Percentiles rank a stretch among this genome's conserved stretches.
Conservation (phyloP, 1,139 yeast species). For the Casaregolazyma suthepensis region DNA sequence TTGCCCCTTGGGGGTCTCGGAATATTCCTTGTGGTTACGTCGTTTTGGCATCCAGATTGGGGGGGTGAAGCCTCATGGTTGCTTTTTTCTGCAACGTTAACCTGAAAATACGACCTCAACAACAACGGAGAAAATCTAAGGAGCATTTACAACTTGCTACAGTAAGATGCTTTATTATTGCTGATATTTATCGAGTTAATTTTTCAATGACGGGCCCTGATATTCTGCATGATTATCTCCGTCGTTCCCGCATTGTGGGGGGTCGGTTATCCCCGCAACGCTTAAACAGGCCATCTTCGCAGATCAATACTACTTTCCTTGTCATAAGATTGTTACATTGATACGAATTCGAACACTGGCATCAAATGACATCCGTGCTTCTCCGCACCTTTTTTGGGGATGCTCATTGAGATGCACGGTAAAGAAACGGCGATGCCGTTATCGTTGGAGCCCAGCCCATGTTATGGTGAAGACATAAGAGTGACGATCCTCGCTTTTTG, state of each 20-base stretch:
- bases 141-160: neutral
- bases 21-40: neutral
- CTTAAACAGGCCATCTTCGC: neutral
- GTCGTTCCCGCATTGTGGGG: neutral
- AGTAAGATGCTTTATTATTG: neutral
- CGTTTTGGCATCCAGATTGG: neutral
- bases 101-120: neutral
- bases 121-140: neutral
- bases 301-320: neutral
- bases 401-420: neutral
- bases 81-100: neutral
- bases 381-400: neutral
- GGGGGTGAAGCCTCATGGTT: neutral
- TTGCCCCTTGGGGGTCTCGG: neutral
- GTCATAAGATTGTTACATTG: neutral
- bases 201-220: neutral
- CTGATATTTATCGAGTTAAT: neutral
- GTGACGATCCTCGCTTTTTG: neutral
- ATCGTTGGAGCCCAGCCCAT: neutral
- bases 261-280: neutral
- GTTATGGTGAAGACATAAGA: neutral
- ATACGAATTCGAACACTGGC: neutral
- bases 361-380: neutral
- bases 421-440: neutral
- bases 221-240: neutral